Conservation (phyloP, 148 eudicot species). For the Silene conica region DNA sequence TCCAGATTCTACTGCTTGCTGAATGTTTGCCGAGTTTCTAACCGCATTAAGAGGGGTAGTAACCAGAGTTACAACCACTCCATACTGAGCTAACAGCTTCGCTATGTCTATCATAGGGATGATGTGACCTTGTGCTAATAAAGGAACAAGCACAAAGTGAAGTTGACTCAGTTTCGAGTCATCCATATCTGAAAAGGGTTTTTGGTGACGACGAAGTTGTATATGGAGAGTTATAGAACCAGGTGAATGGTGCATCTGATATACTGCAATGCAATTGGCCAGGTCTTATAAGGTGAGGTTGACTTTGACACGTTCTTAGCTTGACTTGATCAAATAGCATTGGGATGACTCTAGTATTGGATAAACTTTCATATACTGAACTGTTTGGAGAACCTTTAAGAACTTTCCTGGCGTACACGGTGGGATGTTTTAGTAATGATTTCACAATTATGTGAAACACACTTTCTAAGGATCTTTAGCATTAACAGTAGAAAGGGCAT, state of each 20-base stretch:
- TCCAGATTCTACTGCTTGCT: constrained; percentile 26
- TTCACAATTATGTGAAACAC: background rate
- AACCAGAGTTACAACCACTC: constrained; percentile 35
- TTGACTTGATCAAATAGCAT: background rate
- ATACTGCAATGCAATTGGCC: constrained; percentile 11
- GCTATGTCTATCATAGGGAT: constrained; percentile 67
- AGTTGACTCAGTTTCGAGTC: constrained; percentile 24
- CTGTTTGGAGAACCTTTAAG: too few species aligned
- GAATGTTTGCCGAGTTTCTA: constrained; percentile 21
- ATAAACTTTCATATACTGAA: background rate
- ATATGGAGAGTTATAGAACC: background rate
- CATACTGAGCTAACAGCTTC: constrained; percentile 29
- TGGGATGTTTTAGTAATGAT: background rate
- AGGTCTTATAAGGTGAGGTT: constrained; percentile 15
- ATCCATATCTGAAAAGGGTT: constrained; percentile 16
- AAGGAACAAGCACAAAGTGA: constrained; percentile 45
- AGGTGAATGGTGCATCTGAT: background rate
- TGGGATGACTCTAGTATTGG: background rate
- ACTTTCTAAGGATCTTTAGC: background rate
- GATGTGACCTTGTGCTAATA: constrained; percentile 51
- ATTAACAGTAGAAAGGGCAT: too few species aligned
- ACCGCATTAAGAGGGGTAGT: constrained; percentile 43
- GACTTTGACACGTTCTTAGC: constrained; percentile 17
- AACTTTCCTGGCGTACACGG: background rate
- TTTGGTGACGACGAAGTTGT: background rate